These are phyloP conservation scores for Discostella stelligeroides DNA, from an alignment of 108 stramenopile genomes.

Conservation along the genomic window DNA sequence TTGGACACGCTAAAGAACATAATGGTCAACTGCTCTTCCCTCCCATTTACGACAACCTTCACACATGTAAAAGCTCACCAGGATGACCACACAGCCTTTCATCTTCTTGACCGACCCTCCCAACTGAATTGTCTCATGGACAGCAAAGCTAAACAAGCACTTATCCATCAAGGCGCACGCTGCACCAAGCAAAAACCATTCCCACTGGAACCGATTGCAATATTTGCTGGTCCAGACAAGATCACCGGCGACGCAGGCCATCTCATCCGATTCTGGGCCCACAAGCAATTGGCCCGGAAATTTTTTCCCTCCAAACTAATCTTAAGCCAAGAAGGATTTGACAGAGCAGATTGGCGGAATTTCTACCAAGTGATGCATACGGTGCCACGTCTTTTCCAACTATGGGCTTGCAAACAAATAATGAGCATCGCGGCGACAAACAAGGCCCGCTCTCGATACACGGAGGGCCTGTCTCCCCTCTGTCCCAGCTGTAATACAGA, in stretches of 20 bases:
- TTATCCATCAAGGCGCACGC: background rate
- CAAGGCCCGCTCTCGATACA: too few species aligned
- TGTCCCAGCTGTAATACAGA: too few species aligned
- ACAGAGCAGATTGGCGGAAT: conserved; percentile 4
- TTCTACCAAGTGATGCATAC: background rate
- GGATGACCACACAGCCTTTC: conserved; percentile 5
- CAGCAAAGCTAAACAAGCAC: conserved; percentile 2
- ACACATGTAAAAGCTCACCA: conserved; percentile 28
- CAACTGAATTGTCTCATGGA: conserved; percentile 21
- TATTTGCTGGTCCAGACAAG: conserved; percentile 11
- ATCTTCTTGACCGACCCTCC: background rate
- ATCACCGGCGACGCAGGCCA: conserved; percentile 18
- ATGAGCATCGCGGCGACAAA: too few species aligned
- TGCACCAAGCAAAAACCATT: conserved; percentile 5
- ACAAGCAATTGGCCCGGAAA: background rate
- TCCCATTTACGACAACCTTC: conserved; percentile 4
- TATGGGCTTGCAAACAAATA: too few species aligned
- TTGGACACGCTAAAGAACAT: conserved; percentile 23
- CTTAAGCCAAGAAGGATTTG: background rate
- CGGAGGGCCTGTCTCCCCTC: too few species aligned
- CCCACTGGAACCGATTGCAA: conserved; percentile 15
- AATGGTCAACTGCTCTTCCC: conserved; percentile 3
- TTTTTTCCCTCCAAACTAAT: background rate
- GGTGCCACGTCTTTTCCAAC: too few species aligned
- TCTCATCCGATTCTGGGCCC: too few species aligned